A percentile compares a stretch with the other conserved stretches of the same genome.
phyloP scores from a whole-genome alignment of 2,329 filamentous ascomycete species.

The Akanthomyces lecanii region DNA sequence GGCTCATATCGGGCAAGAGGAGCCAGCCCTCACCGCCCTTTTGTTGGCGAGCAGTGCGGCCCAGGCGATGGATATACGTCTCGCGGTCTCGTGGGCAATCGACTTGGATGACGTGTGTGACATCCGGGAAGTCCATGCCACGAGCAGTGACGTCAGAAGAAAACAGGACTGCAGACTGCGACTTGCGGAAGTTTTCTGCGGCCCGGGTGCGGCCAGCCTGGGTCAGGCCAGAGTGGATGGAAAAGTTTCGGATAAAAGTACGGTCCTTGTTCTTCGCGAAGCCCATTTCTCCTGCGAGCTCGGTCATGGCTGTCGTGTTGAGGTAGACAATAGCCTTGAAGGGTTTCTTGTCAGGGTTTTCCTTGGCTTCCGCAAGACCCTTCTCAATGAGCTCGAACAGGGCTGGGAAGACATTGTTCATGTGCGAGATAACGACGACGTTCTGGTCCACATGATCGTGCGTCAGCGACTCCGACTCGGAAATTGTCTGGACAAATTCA shows the following conservation, averaged over 20 bases:
- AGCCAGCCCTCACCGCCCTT: slow-evolving; percentile 70
- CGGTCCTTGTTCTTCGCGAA: slow-evolving; percentile 36
- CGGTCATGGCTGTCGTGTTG: slow-evolving; percentile 70
- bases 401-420: slow-evolving; percentile 72
- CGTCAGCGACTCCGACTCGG: slow-evolving; percentile 75
- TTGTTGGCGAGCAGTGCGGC: slow-evolving; percentile 71
- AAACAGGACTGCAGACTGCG: slow-evolving; percentile 62
- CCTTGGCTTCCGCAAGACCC: slow-evolving; percentile 44
- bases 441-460: slow-evolving; percentile 82
- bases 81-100: slow-evolving; percentile 62
- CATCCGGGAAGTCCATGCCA: slow-evolving; percentile 78
- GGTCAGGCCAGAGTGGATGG: slow-evolving; percentile 75
- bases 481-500: slow-evolving; percentile 86
- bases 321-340: slow-evolving; percentile 98
- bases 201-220: slow-evolving; percentile 66
- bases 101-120: slow-evolving; percentile 75
- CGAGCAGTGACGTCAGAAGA: slow-evolving; percentile 77
- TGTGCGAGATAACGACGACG: slow-evolving; percentile 60
- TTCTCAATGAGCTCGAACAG: slow-evolving; percentile 71
- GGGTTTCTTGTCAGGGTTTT: slow-evolving; percentile 44
- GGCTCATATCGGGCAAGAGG: slow-evolving; percentile 55
- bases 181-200: slow-evolving; percentile 66
- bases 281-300: slow-evolving; percentile 55
- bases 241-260: slow-evolving; percentile 33
- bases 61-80: slow-evolving; percentile 72